Evolutionary conservation across 163 green algal species (phyloP).

Genomic region (Prototheca cutis): DNA sequence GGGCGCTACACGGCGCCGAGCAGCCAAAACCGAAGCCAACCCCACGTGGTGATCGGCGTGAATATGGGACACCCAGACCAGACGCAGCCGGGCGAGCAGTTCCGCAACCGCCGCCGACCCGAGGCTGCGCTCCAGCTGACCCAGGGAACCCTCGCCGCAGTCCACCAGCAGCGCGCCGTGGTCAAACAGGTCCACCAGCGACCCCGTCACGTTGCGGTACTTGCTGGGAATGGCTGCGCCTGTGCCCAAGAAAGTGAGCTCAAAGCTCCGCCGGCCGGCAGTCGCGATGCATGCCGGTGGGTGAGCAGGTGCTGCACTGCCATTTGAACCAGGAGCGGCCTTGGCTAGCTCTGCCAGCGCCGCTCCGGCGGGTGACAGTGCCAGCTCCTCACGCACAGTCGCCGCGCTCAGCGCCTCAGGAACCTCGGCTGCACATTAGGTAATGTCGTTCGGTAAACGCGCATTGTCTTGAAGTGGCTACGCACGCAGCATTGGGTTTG

Average conservation of each 20-base stretch:
- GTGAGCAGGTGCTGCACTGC: background rate
- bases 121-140: slow-evolving; percentile 70
- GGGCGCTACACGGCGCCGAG: slow-evolving; percentile 33
- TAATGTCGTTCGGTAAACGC: too few species aligned
- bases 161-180: slow-evolving; percentile 74
- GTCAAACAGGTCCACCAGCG: slow-evolving; percentile 48
- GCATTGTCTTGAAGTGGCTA: too few species aligned
- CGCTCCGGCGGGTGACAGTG: background rate
- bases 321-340: background rate
- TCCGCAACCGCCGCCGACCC: slow-evolving; percentile 30
- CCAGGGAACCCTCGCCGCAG: slow-evolving; percentile 78
- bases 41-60: slow-evolving; percentile 96
- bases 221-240: slow-evolving; percentile 78
- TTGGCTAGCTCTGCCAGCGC: background rate
- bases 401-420: slow-evolving; percentile 9
- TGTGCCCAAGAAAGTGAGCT: slow-evolving; percentile 88
- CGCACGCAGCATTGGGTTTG: too few species aligned
- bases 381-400: slow-evolving; percentile 8
- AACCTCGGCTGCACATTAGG: slow-evolving; percentile 2
- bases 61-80: slow-evolving; percentile 91
- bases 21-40: slow-evolving; percentile 54
- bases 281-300: slow-evolving; percentile 3
- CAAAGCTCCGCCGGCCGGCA: slow-evolving; percentile 7
- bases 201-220: slow-evolving; percentile 89
- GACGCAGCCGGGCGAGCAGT: slow-evolving; percentile 28